A percentile compares a stretch with the other conserved stretches of the same genome.
These are phyloP conservation scores for Plasmodium vivax DNA, from an alignment of 169 alveolate genomes.

Conservation along the genomic window DNA sequence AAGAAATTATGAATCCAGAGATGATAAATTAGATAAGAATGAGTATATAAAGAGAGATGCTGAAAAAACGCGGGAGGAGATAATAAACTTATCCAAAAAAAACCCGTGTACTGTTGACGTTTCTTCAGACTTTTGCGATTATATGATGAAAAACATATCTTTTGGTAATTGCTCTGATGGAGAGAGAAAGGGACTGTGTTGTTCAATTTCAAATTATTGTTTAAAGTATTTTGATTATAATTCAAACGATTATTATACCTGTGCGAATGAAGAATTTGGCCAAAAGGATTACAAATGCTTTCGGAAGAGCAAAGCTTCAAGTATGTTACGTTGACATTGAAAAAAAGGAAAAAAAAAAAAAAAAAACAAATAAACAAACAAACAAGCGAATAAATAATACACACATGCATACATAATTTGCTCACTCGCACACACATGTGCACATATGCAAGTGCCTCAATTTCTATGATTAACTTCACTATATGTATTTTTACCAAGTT, in stretches of 20 bases:
- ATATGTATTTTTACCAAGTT: constrained; percentile 54
- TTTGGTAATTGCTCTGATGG: constrained; percentile 46
- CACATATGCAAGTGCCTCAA: neutral
- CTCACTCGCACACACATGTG: neutral
- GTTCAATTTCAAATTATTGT: constrained; percentile 66
- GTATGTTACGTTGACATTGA: constrained; percentile 31
- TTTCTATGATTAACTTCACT: neutral
- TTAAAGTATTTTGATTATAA: constrained; percentile 44
- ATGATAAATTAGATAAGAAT: constrained; percentile 8
- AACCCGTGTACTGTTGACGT: constrained; percentile 22
- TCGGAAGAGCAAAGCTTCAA: constrained; percentile 21
- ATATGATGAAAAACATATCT: constrained; percentile 30
- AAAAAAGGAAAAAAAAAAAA: neutral
- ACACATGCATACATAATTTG: neutral
- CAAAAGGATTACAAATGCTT: constrained; percentile 50
- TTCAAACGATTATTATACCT: constrained; percentile 58
- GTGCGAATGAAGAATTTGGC: constrained; percentile 43
- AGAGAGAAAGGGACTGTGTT: constrained; percentile 25
- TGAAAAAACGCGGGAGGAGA: constrained; percentile 39
- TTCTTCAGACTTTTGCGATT: constrained; percentile 67
- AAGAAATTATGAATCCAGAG: neutral
- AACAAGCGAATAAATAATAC: neutral
- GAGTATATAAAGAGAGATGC: constrained; percentile 30
- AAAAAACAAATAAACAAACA: neutral
- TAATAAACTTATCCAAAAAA: constrained; percentile 22